Percentiles rank a stretch among this genome's conserved stretches.
phyloP scores from a whole-genome alignment of 306 rosid species.

The Psophocarpus tetragonolobus region DNA sequence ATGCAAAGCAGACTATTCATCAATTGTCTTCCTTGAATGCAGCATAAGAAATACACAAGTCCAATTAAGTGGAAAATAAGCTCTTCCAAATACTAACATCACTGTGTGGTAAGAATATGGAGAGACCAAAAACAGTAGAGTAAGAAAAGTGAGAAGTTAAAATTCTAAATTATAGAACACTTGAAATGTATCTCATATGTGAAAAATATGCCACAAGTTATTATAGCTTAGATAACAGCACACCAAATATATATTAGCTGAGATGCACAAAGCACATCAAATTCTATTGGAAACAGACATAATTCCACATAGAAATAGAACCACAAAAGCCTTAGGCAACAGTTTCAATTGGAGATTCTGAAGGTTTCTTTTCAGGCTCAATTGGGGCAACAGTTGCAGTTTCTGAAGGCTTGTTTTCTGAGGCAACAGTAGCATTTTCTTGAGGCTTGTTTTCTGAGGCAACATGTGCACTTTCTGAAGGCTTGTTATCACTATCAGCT shows the following conservation, averaged over 20 bases:
- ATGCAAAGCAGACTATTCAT: too few relatives aligned
- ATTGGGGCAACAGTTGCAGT: slow-evolving; percentile 39
- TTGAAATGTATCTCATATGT: background rate
- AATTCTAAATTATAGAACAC: background rate
- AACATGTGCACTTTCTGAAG: slow-evolving; percentile 40
- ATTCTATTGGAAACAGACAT: background rate
- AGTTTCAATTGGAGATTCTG: slow-evolving; percentile 46
- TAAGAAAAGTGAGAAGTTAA: background rate
- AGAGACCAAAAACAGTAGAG: background rate
- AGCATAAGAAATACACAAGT: too few relatives aligned
- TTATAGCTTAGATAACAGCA: slow-evolving; percentile 38
- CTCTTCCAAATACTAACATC: too few relatives aligned
- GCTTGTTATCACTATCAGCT: slow-evolving; percentile 40
- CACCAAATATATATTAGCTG: slow-evolving; percentile 16
- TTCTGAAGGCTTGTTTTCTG: slow-evolving; percentile 49
- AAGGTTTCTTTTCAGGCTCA: slow-evolving; percentile 43
- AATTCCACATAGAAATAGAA: slow-evolving; percentile 4
- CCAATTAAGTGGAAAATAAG: too few relatives aligned
- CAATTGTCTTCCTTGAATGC: too few relatives aligned
- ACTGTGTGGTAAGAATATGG: too few relatives aligned
- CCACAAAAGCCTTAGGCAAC: slow-evolving; percentile 43
- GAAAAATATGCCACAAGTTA: slow-evolving; percentile 27
- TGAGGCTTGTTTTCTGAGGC: slow-evolving; percentile 44
- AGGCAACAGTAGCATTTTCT: slow-evolving; percentile 33
- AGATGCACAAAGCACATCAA: slow-evolving; percentile 6